Base-by-base conservation (phyloP, 805 yeast genomes). In the Pichia scutulata region DNA sequence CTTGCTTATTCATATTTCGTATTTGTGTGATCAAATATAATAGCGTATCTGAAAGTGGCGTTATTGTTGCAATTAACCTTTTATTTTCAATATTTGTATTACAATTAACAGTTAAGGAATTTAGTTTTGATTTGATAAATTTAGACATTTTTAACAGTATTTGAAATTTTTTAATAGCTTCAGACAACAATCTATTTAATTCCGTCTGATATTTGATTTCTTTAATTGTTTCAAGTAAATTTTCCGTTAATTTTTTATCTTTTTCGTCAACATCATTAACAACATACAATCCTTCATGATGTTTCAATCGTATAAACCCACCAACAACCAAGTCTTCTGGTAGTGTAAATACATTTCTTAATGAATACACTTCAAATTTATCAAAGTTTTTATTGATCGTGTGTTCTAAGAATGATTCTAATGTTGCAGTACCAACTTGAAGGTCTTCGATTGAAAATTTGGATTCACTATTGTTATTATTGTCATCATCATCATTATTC, bases 361-460 rank as follows among this genome's bases (percentile, higher is more conserved):
- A 68, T 2, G 86, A 77, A 65, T 90, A 90, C 33, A 89, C 69
- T 67, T 90, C 97, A 58, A 87, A 81, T 63, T 84, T 84, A 64
- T 90, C 97, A 63, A 88, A 89, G 62, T 86, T 86, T 57, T 75
- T 75, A 66, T 89, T 96, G 12, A 89, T 84, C 0, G 82, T 75
- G 53, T 80, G 77, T 60, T 86, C 96, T 49, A 90, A 60, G 23
- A 86, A 64, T 0, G 89, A 80, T 59, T 89, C 96, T 41, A 89
- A 67, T 60, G 84, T 81, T 0, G 89, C 93, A 0, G 92, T 82
- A 0, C 97, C 96, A n/a, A 76, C 59, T 53, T 77, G 79, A 2
- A 89, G 80, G 54, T 86, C 95, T 28, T 62, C 57, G 8, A 57
- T 54, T 1, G 60, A 53, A 49, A 55, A 59, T 13, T 42, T 37